Base-by-base conservation (phyloP, 768 basidiomycete species). In the Austroboletus festivus region DNA sequence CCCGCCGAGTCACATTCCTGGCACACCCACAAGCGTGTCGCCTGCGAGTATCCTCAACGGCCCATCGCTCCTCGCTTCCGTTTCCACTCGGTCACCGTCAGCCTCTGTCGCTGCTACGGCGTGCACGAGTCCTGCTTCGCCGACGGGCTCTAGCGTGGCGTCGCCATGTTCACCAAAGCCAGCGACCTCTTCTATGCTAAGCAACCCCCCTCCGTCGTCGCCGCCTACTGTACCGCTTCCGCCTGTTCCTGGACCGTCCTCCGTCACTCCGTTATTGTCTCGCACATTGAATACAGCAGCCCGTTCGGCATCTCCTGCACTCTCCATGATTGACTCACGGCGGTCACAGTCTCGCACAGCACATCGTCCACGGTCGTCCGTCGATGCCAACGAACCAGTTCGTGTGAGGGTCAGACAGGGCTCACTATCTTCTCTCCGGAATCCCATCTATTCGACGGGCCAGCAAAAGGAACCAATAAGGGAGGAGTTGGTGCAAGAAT, bases 171-270 rank as follows among this genome's bases (percentile, higher is more conserved):
- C 57, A 1, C 59, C 59, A 23, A 59, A 47, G 42, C 42, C 57
- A 7, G 20, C 46, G 43, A 38, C 47, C 1, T 34, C 48, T 13
- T 15, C n/a, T 34, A 57, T 28, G 23, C 51, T 50, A 15, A 37
- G 26, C 38, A 80, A 82, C 46, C 83, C 82, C 0, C 83, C 83
- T 0, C 81, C 77, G 0, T 80, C 79, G 0, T 71, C 68, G 2
- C 85, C 84, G 0, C 85, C 85, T 0, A 65, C 72, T 0, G 56
- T 71, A 0, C 84, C 85, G 0, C 74, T 86, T 3, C 85, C 86
- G 0, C 83, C 86, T 3, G 55, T 86, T 2, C 86, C 86, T 0
- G 83, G 80, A 2, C 80, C 80, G 0, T 81, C 81, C 2, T 72
- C 79, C 18, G 73, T 81, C 71, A 74, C 48, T 63, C 31, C 80